Evolutionary conservation across 169 alveolate genomes (phyloP).

Genomic region (Plasmodium cynomolgi): DNA sequence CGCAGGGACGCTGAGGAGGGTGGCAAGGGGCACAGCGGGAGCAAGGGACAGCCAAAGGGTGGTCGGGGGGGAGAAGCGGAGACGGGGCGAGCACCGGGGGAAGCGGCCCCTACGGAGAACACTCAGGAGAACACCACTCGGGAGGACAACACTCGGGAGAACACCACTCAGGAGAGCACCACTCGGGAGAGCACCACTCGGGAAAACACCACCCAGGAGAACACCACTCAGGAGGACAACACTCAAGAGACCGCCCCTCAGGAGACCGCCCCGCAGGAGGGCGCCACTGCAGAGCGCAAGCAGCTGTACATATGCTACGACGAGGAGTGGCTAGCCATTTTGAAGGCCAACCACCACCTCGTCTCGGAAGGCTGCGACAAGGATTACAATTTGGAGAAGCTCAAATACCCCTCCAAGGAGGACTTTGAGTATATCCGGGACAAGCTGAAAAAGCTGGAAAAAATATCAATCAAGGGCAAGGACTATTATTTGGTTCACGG

Average conservation of each 20-base stretch:
- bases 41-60: background rate
- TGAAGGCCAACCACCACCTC: constrained; percentile 53
- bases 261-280: background rate
- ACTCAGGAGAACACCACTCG: background rate
- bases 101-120: background rate
- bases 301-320: constrained; percentile 35
- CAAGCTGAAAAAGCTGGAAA: constrained; percentile 21
- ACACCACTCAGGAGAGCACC: background rate
- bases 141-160: background rate
- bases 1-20: constrained; percentile 3
- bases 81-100: background rate
- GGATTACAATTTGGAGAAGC: constrained; percentile 53
- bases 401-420: constrained; percentile 43
- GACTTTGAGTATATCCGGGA: constrained; percentile 31
- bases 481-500: constrained; percentile 46
- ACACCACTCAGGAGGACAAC: background rate
- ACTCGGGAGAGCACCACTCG: background rate
- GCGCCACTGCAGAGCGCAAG: background rate
- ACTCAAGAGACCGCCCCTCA: background rate
- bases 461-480: constrained; percentile 26
- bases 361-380: constrained; percentile 13
- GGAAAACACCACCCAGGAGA: background rate
- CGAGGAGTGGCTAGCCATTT: constrained; percentile 62
- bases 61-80: background rate
- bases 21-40: background rate